These are phyloP conservation scores for Kurtzmaniella natalensis DNA, from an alignment of 1,139 yeast genomes.

Conservation along the genomic window DNA sequence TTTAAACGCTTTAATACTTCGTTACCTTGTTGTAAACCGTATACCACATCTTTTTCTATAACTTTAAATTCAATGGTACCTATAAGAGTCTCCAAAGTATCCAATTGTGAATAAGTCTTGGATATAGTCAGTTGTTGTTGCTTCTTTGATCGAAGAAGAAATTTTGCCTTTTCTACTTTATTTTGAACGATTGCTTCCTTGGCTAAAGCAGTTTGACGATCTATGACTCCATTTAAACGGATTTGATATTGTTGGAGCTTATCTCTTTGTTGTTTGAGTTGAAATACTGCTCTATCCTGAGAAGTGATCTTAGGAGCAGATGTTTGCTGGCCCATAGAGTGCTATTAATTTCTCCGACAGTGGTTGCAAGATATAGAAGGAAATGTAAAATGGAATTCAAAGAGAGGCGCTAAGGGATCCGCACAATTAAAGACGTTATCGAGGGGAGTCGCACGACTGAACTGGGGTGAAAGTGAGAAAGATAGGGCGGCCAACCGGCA, in stretches of 20 bases:
- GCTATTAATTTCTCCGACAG: no score
- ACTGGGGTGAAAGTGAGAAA: no score
- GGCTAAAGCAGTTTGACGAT: conserved; percentile 57
- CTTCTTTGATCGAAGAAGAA: conserved; percentile 71
- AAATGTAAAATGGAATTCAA: no score
- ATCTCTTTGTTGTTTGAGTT: conserved; percentile 84
- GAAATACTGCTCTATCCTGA: conserved; percentile 82
- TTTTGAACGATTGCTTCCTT: conserved; percentile 50
- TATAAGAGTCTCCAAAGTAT: conserved; percentile 68
- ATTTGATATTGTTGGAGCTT: conserved; percentile 72
- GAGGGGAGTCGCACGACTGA: no score
- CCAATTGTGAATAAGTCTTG: conserved; percentile 73
- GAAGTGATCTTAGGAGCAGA: conserved; percentile 61
- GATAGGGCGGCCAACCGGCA: no score
- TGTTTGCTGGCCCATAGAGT: conserved; percentile 47
- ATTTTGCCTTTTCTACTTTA: conserved; percentile 57
- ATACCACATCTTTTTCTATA: conserved; percentile 79
- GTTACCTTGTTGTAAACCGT: conserved; percentile 79
- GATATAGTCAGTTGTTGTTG: conserved; percentile 69
- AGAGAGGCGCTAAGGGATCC: no score
- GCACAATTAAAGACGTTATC: no score
- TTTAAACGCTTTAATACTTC: conserved; percentile 69
- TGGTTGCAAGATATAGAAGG: no score
- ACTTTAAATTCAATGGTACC: conserved; percentile 82
- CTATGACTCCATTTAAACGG: conserved; percentile 52